Evolutionary conservation across 495 filamentous ascomycete genomes (phyloP).

Genomic region (Saxophila tyrrhenica): DNA sequence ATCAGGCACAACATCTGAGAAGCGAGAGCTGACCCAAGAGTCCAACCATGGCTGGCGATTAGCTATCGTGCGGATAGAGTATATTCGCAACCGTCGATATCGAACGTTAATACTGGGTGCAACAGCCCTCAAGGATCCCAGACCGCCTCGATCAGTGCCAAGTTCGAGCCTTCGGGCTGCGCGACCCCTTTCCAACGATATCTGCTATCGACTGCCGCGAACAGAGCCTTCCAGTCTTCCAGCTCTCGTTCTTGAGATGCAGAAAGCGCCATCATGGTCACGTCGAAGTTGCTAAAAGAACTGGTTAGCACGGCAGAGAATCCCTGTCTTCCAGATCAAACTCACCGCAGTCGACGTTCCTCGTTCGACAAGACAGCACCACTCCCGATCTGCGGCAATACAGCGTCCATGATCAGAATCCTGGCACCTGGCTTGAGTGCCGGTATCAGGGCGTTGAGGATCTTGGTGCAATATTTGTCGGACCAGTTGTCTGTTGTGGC

Average conservation of each 20-base stretch:
- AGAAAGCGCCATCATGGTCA: constrained; percentile 4
- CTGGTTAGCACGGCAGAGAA: neutral
- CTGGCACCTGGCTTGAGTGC: constrained; percentile 37
- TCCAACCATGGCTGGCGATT: no score
- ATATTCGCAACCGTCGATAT: no score
- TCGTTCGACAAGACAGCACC: neutral
- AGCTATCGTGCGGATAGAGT: no score
- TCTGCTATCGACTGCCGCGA: constrained; percentile 7
- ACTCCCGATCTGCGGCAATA: neutral
- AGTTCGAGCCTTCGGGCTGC: neutral
- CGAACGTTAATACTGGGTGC: no score
- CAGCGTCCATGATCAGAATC: constrained; percentile 23
- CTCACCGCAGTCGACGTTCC: neutral
- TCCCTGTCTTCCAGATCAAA: neutral
- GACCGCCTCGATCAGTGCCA: constrained; percentile 4
- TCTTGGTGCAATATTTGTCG: constrained; percentile 43
- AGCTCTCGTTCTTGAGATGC: constrained; percentile 8
- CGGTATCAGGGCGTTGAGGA: constrained; percentile 43
- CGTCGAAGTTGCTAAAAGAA: neutral
- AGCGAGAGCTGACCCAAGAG: no score
- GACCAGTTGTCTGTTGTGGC: constrained; percentile 26
- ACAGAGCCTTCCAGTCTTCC: constrained; percentile 9
- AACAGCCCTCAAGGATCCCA: neutral
- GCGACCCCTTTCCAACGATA: constrained; percentile 6
- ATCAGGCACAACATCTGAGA: no score